A percentile compares a stretch with the other conserved stretches of the same genome.
Evolutionary conservation across 768 basidiomycete genomes (phyloP).

Genomic region (Tubosaeta sp.): DNA sequence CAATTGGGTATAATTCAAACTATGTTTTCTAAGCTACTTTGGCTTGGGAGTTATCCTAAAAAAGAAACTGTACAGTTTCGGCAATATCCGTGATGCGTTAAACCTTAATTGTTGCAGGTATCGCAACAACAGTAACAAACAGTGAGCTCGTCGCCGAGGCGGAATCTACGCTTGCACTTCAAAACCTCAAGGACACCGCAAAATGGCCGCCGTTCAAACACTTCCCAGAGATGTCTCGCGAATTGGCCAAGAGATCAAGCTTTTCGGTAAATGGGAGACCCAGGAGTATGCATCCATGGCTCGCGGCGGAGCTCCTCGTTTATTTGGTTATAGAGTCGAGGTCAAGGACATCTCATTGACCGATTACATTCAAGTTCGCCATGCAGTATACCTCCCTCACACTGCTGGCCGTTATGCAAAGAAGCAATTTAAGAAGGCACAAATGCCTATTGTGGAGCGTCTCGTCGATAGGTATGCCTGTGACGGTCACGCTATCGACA

Average conservation of each 20-base stretch:
- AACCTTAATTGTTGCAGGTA: conserved; percentile 24
- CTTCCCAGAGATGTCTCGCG: conserved; percentile 81
- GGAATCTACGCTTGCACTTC: conserved; percentile 13
- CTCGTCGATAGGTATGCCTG: conserved; percentile 84
- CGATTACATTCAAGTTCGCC: conserved; percentile 99
- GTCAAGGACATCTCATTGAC: conserved; percentile 99
- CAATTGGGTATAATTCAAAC: conserved; percentile 3
- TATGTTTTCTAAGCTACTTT: too few species aligned
- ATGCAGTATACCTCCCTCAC: conserved; percentile 96
- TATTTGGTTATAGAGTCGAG: conserved; percentile 65
- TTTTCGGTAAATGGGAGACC: conserved; percentile 99
- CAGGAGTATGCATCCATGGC: conserved; percentile 67
- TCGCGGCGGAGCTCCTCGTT: conserved; percentile 6
- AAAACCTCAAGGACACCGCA: conserved; percentile 33
- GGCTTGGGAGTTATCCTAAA: background rate
- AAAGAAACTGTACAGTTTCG: conserved; percentile 29
- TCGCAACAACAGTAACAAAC: conserved; percentile 18
- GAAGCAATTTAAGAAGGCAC: conserved; percentile 99
- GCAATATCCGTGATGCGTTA: conserved; percentile 15
- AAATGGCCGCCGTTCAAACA: conserved; percentile 64
- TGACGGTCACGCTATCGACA: background rate
- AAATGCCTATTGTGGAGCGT: conserved; percentile 99
- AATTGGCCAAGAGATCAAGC: conserved; percentile 83
- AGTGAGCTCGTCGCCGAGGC: conserved; percentile 22
- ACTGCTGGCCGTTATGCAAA: conserved; percentile 99